These are phyloP conservation scores for Cryptosporidium ubiquitum DNA, from an alignment of 169 alveolate species.

Conservation along the genomic window DNA sequence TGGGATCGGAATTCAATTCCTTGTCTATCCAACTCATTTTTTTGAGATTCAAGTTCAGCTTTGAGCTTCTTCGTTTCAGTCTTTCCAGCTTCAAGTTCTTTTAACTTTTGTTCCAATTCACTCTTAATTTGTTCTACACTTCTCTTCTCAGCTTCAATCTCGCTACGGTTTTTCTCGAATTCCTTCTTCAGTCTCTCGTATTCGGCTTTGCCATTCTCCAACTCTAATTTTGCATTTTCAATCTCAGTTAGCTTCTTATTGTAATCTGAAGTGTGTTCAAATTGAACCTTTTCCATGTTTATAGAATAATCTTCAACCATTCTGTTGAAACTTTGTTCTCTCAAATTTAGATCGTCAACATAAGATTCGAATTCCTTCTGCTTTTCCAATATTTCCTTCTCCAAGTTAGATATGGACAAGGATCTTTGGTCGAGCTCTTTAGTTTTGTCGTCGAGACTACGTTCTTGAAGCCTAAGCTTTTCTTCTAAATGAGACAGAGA, in stretches of 20 bases:
- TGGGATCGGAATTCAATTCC: constrained; percentile 7
- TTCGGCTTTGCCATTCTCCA: background rate
- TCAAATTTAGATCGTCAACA: constrained; percentile 51
- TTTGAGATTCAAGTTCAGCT: constrained; percentile 21
- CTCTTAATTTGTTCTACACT: background rate
- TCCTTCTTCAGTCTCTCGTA: background rate
- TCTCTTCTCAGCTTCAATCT: constrained; percentile 14
- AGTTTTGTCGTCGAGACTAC: background rate
- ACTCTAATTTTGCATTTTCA: background rate
- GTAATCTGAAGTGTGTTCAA: constrained; percentile 20
- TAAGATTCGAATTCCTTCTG: constrained; percentile 49
- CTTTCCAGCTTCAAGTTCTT: background rate
- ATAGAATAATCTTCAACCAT: constrained; percentile 63
- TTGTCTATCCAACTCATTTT: constrained; percentile 17
- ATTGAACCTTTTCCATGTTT: constrained; percentile 52
- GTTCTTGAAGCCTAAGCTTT: constrained; percentile 14
- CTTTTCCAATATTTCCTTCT: constrained; percentile 41
- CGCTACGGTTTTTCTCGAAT: background rate
- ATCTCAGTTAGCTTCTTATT: constrained; percentile 1
- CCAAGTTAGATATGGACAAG: constrained; percentile 4
- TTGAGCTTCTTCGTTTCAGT: background rate
- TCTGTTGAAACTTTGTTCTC: constrained; percentile 59
- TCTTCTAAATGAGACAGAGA: constrained; percentile 16
- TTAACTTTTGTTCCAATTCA: constrained; percentile 20
- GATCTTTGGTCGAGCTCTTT: constrained; percentile 55